Percentiles rank a stretch among this genome's conserved stretches.
Conservation (phyloP, 2,329 filamentous ascomycete genomes). For the Chaetomium strumarium region DNA sequence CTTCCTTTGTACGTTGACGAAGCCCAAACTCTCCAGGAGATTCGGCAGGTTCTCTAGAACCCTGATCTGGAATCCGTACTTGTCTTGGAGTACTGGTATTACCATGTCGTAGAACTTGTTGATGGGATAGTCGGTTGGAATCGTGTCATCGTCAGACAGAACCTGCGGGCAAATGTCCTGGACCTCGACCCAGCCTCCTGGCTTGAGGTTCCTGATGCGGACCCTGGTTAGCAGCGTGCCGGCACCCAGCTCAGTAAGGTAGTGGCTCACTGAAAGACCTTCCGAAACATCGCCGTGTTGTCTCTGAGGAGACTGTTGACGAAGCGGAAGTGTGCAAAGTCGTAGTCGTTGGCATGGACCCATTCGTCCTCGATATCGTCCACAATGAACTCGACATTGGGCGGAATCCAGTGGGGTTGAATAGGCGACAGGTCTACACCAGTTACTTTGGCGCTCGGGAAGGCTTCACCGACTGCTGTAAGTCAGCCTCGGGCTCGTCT, state of each 20-base stretch:
- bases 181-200: conserved; percentile 47
- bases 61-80: conserved; percentile 35
- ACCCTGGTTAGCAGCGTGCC: background rate
- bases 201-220: conserved; percentile 33
- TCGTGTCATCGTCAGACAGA: conserved; percentile 39
- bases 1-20: conserved; percentile 36
- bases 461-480: conserved; percentile 38
- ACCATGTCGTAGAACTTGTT: conserved; percentile 28
- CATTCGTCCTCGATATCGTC: conserved; percentile 53
- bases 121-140: conserved; percentile 37
- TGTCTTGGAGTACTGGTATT: conserved; percentile 21
- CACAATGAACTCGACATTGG: conserved; percentile 50
- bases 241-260: background rate
- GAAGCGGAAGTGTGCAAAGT: conserved; percentile 55
- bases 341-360: conserved; percentile 51
- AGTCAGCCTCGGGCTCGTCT: background rate
- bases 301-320: conserved; percentile 49
- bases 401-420: conserved; percentile 42
- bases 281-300: conserved; percentile 16
- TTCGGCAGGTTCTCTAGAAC: conserved; percentile 29
- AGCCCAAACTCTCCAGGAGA: conserved; percentile 36
- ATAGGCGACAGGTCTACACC: conserved; percentile 41
- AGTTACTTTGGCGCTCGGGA: conserved; percentile 40
- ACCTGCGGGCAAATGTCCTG: conserved; percentile 40
- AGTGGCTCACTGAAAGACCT: conserved; percentile 20